phyloP scores from a whole-genome alignment of 345 rosid species.

The Aegle marmelos region DNA sequence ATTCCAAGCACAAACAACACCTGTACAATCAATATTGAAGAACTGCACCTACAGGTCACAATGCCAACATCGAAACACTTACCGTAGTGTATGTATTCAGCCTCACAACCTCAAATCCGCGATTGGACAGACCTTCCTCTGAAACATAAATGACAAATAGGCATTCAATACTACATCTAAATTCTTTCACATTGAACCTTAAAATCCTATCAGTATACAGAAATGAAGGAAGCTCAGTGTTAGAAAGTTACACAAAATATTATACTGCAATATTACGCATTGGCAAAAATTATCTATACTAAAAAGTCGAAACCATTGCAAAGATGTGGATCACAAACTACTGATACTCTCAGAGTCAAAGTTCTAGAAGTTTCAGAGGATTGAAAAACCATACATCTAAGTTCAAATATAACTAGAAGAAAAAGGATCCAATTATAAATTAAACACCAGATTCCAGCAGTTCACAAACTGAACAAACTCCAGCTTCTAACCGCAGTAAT shows the following conservation, averaged over 20 bases:
- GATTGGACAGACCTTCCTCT: constrained; percentile 79
- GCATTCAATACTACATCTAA: background rate
- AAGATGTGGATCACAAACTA: background rate
- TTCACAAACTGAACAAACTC: background rate
- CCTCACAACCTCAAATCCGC: constrained; percentile 91
- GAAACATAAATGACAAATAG: constrained; percentile 30
- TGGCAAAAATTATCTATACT: background rate
- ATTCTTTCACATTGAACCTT: constrained; percentile 9
- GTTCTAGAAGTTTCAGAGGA: background rate
- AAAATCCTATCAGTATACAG: background rate
- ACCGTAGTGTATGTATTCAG: constrained; percentile 93
- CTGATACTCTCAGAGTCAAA: background rate
- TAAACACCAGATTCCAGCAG: background rate
- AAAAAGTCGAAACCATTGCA: background rate
- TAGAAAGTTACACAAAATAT: background rate
- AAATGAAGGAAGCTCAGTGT: background rate
- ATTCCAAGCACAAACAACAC: background rate
- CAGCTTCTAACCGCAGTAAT: background rate
- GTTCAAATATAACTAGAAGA: background rate
- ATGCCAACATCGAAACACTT: constrained; percentile 30
- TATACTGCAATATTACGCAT: background rate
- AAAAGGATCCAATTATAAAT: background rate
- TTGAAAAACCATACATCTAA: background rate
- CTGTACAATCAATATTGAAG: background rate
- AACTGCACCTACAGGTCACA: background rate